Conservation (phyloP, 2,329 filamentous ascomycete species). For the Emmonsiellopsis sp. region DNA sequence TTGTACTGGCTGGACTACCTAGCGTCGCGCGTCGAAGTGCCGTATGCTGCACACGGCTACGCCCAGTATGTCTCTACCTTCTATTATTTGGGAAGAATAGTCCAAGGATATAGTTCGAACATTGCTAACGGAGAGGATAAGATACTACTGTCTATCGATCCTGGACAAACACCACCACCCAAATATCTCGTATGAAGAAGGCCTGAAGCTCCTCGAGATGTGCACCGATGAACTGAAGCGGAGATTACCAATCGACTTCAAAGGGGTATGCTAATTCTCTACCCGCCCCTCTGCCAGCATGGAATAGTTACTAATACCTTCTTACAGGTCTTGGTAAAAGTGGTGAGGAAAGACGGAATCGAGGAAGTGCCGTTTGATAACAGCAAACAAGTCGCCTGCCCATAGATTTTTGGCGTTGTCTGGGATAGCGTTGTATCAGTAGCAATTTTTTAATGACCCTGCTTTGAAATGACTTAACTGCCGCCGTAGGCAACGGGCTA, state of each 20-base stretch:
- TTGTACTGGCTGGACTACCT: conserved; percentile 98
- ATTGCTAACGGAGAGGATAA: conserved; percentile 21
- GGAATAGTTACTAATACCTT: conserved; percentile 18
- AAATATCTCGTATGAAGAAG: conserved; percentile 79
- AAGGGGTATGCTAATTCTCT: conserved; percentile 58
- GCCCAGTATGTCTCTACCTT: conserved; percentile 60
- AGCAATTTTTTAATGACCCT: conserved; percentile 14
- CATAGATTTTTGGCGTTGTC: conserved; percentile 27
- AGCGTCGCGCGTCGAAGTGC: conserved; percentile 74
- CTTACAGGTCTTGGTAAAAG: conserved; percentile 58
- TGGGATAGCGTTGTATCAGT: conserved; percentile 22
- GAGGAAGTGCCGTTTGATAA: conserved; percentile 78
- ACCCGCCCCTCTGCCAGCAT: neutral
- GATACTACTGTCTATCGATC: conserved; percentile 95
- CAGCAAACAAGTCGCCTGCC: conserved; percentile 48
- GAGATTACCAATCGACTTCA: conserved; percentile 96
- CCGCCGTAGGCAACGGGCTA: neutral
- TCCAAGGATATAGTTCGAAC: neutral
- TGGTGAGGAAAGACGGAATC: conserved; percentile 89
- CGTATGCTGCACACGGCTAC: conserved; percentile 96
- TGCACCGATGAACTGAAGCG: conserved; percentile 97
- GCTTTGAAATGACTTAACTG: conserved; percentile 18
- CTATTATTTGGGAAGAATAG: neutral
- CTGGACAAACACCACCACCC: conserved; percentile 98
- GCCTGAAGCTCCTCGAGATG: conserved; percentile 84